These are phyloP conservation scores for Podila minutissima DNA, from an alignment of 192 early-diverging fungal genomes.

Conservation along the genomic window DNA sequence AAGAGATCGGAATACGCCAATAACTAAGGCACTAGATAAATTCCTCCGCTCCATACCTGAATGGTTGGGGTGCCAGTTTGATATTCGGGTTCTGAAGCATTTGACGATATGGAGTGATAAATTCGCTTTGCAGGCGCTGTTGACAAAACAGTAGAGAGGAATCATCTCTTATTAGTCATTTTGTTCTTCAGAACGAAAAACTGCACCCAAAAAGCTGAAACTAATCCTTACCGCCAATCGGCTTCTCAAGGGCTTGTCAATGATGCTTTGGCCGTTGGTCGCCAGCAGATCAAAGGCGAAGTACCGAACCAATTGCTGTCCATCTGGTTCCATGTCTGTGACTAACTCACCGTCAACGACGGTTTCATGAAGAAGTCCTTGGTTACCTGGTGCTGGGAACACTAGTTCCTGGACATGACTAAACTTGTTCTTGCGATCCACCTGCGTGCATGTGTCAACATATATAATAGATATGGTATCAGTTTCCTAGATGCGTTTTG, in stretches of 20 bases:
- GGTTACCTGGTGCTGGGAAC: conserved; percentile 68
- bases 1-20: not conserved
- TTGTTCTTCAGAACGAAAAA: not conserved
- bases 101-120: conserved; percentile 72
- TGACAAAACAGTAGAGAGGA: not conserved
- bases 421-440: conserved; percentile 92
- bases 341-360: conserved; percentile 95
- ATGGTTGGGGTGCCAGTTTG: conserved; percentile 46
- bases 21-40: not conserved
- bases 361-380: conserved; percentile 69
- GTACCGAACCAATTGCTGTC: conserved; percentile 56
- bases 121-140: conserved; percentile 70
- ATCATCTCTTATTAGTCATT: not conserved
- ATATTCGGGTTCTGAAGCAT: conserved; percentile 65
- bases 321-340: conserved; percentile 72
- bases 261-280: conserved; percentile 63
- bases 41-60: conserved; percentile 23
- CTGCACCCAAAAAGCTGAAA: not conserved
- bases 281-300: conserved; percentile 82
- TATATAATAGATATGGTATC: not conserved
- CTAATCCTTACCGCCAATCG: conserved; percentile 74
- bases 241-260: conserved; percentile 64
- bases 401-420: conserved; percentile 64
- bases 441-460: conserved; percentile 40
- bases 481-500: not conserved